Base-by-base conservation (phyloP, 1,139 yeast species). In the Suhomyces wounanorum region DNA sequence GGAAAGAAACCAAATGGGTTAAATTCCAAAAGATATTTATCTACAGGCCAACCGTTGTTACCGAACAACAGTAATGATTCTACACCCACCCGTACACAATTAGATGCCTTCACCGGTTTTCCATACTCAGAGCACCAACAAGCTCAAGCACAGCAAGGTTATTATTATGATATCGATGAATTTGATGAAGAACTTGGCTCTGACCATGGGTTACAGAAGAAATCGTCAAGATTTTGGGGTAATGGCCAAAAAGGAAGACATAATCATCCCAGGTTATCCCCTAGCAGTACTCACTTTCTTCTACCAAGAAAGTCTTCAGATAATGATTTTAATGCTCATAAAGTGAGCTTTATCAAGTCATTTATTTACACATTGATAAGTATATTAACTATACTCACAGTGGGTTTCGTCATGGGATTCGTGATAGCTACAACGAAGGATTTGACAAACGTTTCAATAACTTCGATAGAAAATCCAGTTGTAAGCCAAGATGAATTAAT, bases 351-450 rank as follows among this genome's bases (percentile, higher is more conserved):
- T 50, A 55, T 79, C 30, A 81, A 77, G 54, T 80, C 78, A 41
- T 79, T 83, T 48, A 70, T 87, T 40, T 84, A 84, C 59, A 79
- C 88, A 3, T 64, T 83, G 28, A 64, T 82, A 8, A 71, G 85
- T 47, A 81, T 85, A 3, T 58, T 82, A 10, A 66, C 78, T 11
- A 73, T 87, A n/a, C 67, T 87, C 21, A 74, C 83, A 0, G 65
- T 87, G 33, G 97, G 97, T 2, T 91, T 90, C 63, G 72, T 87
- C 7, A 77, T 87, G 64, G 98, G 97, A 0, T 89, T 92, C 63
- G 72, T 90, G 5, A 73, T 92, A 50, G 97, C 97, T 0, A 86
- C 96, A 1, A 85, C 92, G 17, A 91, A 90, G 61, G 97, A 94
- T 51, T 74, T 94, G 54, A 83, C 87, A 50, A 77, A 81, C 55